Conservation (phyloP, 2,329 filamentous ascomycete genomes). For the Alternaria infectoria region DNA sequence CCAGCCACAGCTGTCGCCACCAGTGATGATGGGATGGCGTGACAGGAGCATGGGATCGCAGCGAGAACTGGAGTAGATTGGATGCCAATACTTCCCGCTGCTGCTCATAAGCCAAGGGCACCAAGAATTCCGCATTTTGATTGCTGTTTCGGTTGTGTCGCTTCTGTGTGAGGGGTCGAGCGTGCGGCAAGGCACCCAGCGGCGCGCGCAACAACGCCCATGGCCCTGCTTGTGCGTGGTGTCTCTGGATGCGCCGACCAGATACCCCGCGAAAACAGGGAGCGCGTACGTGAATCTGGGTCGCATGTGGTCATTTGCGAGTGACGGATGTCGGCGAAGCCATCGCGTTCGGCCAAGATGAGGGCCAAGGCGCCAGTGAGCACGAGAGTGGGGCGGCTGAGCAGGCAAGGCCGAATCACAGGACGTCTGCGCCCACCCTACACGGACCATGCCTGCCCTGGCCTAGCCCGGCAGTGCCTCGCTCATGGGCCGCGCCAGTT, state of each 20-base stretch:
- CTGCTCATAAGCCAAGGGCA: slow-evolving; percentile 2
- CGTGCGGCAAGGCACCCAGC: not conserved
- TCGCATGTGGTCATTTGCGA: not conserved
- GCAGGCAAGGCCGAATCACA: not conserved
- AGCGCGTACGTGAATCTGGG: not conserved
- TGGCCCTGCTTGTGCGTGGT: not conserved
- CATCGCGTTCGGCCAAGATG: not conserved
- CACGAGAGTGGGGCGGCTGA: not conserved
- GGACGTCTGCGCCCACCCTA: not conserved
- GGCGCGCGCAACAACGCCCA: not conserved
- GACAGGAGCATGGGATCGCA: not conserved
- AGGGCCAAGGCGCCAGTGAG: slow-evolving; percentile 2
- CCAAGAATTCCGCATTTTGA: slow-evolving; percentile 4
- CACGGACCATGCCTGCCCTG: not conserved
- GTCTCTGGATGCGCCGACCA: not conserved
- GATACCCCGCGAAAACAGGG: not conserved
- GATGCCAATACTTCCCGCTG: slow-evolving; percentile 6
- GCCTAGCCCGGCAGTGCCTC: not conserved
- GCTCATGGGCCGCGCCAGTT: not conserved
- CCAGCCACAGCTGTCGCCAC: not conserved
- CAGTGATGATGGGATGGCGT: not conserved
- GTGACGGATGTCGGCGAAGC: not conserved
- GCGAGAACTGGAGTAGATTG: not conserved
- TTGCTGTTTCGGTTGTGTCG: slow-evolving; percentile 6
- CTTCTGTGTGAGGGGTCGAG: not conserved